These are phyloP conservation scores for Candida cerambycidarum DNA, from an alignment of 805 yeast genomes.

Conservation along the genomic window DNA sequence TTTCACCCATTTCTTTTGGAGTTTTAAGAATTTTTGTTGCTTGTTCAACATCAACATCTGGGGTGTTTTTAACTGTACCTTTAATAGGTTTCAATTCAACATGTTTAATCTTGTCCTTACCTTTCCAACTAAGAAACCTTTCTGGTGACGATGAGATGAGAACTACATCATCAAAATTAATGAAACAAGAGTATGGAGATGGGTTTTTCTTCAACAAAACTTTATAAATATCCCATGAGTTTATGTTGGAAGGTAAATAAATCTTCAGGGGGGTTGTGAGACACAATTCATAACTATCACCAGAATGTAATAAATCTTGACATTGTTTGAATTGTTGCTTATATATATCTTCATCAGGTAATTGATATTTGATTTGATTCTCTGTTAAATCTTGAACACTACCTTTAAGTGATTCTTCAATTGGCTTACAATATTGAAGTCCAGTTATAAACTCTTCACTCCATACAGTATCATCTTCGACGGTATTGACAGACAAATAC, in stretches of 20 bases:
- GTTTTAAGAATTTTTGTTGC: conserved; percentile 71
- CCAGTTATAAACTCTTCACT: conserved; percentile 19
- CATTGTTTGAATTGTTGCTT: conserved; percentile 56
- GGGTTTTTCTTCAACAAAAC: conserved; percentile 73
- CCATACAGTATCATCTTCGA: conserved; percentile 39
- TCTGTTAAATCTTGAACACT: conserved; percentile 26
- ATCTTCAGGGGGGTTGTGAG: conserved; percentile 74
- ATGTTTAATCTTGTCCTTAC: conserved; percentile 29
- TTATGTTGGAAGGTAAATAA: conserved; percentile 45
- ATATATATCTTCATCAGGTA: conserved; percentile 60
- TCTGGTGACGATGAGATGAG: conserved; percentile 93
- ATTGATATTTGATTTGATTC: conserved; percentile 26
- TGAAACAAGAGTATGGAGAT: conserved; percentile 85
- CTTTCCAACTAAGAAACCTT: conserved; percentile 79
- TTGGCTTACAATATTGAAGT: conserved; percentile 10
- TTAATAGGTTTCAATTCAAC: conserved; percentile 93
- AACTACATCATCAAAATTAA: conserved; percentile 63
- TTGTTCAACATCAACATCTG: conserved; percentile 49
- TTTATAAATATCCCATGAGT: conserved; percentile 81
- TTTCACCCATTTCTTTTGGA: conserved; percentile 94
- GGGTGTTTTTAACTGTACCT: conserved; percentile 82
- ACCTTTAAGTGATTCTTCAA: conserved; percentile 1
- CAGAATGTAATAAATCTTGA: conserved; percentile 65
- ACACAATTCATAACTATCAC: conserved; percentile 94
- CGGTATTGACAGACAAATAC: conserved; percentile 49